Base-by-base conservation (phyloP, 345 rosid genomes). In the Triadica sebifera region DNA sequence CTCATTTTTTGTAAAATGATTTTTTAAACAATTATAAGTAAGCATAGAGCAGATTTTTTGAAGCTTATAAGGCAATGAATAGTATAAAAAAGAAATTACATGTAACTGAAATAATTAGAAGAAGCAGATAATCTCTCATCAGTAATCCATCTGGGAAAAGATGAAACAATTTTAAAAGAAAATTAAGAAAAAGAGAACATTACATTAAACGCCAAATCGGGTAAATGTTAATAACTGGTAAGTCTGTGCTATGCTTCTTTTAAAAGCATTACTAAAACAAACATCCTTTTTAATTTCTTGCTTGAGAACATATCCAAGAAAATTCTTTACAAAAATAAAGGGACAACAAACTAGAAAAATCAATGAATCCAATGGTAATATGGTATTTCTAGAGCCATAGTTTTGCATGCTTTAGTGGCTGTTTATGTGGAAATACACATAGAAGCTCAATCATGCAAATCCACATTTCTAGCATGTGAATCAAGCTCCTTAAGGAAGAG, bases 1-100 rank as follows among this genome's bases (percentile, higher is more conserved):
- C 41, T 71, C 67, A 67, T 1, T 47, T 58, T 60, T 59, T 53
- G 34, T 34, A 63, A 59, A 10, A 49, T 69, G 39, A 46, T n/a
- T 11, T 17, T 43, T 22, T 4, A 62, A n/a, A 62, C 55, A 67
- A 16, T 51, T 12, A 25, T 24, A 37, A 24, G 45, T 69, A 11
- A 37, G 41, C 38, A 70, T 53, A 63, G 43, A 60, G 3, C 49
- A 19, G 20, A 53, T 34, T 11, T 57, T 56, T 45, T n/a, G 3
- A 38, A n/a, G 13, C 41, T 4, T 41, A 55, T 55, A 51, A 56
- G 38, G 49, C 6, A 53, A 55, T 39, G n/a, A 34, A 53, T 10
- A 53, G 19, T 12, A 6, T 8, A 34, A 53, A 19, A 52, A 9
- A n/a, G n/a, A n/a, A 39, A 39, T 10, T 1, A 6, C 3, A 22